Conservation (phyloP, 352 stramenopile genomes). For the Pythium periplocum region DNA sequence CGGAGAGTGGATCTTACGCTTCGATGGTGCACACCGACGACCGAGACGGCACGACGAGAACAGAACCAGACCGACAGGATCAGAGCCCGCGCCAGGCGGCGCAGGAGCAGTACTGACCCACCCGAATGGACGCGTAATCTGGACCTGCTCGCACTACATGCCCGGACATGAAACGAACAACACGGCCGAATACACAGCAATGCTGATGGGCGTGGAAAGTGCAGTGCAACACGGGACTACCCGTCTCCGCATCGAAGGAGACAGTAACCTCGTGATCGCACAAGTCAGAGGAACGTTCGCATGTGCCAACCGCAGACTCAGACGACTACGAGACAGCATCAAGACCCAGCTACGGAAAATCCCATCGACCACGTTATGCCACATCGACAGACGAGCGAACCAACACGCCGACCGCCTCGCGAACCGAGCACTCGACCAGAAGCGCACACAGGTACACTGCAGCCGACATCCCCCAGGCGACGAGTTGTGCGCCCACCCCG, state of each 20-base stretch:
- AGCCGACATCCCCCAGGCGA: background rate
- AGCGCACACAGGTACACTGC: background rate
- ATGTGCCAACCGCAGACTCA: constrained; percentile 6
- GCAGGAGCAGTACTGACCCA: background rate
- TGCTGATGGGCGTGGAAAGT: constrained; percentile 13
- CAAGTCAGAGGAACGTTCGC: constrained; percentile 7
- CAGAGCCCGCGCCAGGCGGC: background rate
- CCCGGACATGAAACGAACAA: constrained; percentile 19
- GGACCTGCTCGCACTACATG: constrained; percentile 3
- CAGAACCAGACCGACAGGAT: too few species aligned
- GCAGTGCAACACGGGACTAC: constrained; percentile 3
- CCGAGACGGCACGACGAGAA: too few species aligned
- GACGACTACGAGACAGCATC: constrained; percentile 6
- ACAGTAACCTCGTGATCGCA: constrained; percentile 5
- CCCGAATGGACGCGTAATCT: background rate
- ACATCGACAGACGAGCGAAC: constrained; percentile 11
- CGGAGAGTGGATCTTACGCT: too few species aligned
- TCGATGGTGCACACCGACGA: too few species aligned
- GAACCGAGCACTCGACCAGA: constrained; percentile 8
- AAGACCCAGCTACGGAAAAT: background rate
- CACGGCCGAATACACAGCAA: constrained; percentile 19
- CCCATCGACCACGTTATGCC: background rate
- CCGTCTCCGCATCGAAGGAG: constrained; percentile 3
- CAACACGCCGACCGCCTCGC: constrained; percentile 11
- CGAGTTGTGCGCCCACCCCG: constrained; percentile 1